Conservation (phyloP, 148 eudicot genomes). For the Nepenthes gracilis region DNA sequence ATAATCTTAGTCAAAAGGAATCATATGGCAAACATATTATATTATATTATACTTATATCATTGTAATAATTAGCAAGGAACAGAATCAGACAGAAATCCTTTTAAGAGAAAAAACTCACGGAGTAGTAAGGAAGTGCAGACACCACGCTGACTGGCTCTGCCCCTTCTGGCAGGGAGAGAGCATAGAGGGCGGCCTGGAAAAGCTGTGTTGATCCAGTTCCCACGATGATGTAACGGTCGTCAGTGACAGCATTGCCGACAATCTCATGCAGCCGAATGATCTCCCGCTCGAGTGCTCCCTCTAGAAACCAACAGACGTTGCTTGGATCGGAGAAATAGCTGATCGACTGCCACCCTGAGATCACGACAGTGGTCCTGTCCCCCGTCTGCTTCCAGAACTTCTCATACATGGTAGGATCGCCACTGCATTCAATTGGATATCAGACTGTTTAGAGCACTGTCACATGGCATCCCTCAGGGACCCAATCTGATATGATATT, state of each 20-base stretch:
- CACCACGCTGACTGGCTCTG: conserved; percentile 67
- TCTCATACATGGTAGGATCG: conserved; percentile 95
- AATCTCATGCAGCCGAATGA: conserved; percentile 49
- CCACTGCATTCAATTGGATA: conserved; percentile 40
- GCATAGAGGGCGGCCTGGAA: conserved; percentile 90
- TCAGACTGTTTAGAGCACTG: neutral
- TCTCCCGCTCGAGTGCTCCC: conserved; percentile 49
- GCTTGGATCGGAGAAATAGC: conserved; percentile 73
- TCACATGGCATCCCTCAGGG: neutral
- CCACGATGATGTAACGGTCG: conserved; percentile 68
- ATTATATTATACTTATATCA: too few species aligned
- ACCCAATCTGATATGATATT: neutral
- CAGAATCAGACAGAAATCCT: too few species aligned
- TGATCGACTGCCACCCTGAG: conserved; percentile 71
- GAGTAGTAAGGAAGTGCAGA: conserved; percentile 91
- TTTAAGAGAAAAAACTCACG: conserved; percentile 15
- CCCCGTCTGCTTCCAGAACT: conserved; percentile 60
- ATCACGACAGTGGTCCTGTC: conserved; percentile 54
- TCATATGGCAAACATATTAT: too few species aligned
- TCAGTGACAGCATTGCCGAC: conserved; percentile 80
- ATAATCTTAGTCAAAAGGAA: too few species aligned
- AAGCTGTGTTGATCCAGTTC: conserved; percentile 89
- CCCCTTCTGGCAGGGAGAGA: conserved; percentile 25
- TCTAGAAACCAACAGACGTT: conserved; percentile 90
- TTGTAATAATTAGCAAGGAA: too few species aligned